Evolutionary conservation across 495 filamentous ascomycete species (phyloP), one percentile per base, ranked within the genome.

Genomic region (Staphylotrichum longicolle): DNA sequence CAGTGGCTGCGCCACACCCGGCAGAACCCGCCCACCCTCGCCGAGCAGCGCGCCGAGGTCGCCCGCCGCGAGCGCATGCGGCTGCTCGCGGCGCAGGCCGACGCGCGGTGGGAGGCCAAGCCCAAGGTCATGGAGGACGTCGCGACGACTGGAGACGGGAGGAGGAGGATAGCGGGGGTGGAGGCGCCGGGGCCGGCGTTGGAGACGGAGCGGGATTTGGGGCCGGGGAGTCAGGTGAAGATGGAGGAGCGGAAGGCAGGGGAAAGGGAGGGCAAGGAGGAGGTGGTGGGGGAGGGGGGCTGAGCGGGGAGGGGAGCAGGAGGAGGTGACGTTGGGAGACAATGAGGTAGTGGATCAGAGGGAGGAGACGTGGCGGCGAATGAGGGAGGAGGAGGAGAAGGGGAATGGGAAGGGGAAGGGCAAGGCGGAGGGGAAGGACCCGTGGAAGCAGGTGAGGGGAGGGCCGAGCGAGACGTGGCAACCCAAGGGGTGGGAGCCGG

Each of bases 1-100:
- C 93, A 97, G 72, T 98, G 94, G 94, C 86, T 98, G 11, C 91
- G 95, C 42, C 83, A 95, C 65, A 89, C 90, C 8, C 88, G 94
- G 5, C 15, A 68, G 7, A 70, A 83, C 7, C 79, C 95, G 0
- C 94, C 94, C 0, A 84, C 83, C 0, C 75, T 96, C 15, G 65
- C 78, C 15, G 94, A 98, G 72, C 93, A 95, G 66, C 75, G 78
- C 44, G 71, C 76, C 35, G 93, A 98, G 46, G 66, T 90, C 0
- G 58, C 78, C 2, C 82, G 94, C 15, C 88, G 87, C 69, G 75
- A 74, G 27, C 80, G 83, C 57, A 81, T 97, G 56, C 92, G 90
- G 69, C 63, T 85, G 5, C 81, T 95, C 4, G 94, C 90, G 2
- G 87, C 83, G 35, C 70, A 86, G 34, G 93, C 93, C 8, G 92